phyloP scores from a whole-genome alignment of 2,329 filamentous ascomycete genomes.

The Penicillium griseofulvum region DNA sequence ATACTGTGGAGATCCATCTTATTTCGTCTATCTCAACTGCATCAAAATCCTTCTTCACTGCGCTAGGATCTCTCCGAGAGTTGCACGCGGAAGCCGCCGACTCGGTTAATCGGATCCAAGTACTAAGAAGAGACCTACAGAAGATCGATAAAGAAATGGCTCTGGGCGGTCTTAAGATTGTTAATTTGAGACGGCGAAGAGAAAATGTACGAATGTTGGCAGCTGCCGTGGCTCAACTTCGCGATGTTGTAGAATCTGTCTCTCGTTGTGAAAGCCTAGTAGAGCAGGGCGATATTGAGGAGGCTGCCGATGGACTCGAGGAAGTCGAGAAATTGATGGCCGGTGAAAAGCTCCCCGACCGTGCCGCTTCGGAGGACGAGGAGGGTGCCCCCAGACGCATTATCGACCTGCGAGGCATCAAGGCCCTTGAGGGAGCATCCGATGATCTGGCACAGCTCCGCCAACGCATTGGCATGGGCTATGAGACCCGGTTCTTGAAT shows the following conservation, averaged over 20 bases:
- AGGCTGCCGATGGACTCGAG: conserved; percentile 74
- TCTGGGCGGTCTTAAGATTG: conserved; percentile 76
- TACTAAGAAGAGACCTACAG: conserved; percentile 72
- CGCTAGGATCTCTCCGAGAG: conserved; percentile 83
- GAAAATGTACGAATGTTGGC: conserved; percentile 83
- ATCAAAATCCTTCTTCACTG: conserved; percentile 94
- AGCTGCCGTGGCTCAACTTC: conserved; percentile 78
- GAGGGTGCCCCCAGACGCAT: conserved; percentile 32
- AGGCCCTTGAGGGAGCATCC: conserved; percentile 75
- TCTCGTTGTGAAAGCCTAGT: conserved; percentile 75
- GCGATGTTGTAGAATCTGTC: conserved; percentile 72
- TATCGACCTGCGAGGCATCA: conserved; percentile 73
- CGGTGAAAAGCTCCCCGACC: conserved; percentile 57
- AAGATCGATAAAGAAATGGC: conserved; percentile 85
- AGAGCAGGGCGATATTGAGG: conserved; percentile 77
- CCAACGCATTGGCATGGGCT: conserved; percentile 79
- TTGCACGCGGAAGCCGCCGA: conserved; percentile 89
- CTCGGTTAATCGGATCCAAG: conserved; percentile 82
- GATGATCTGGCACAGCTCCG: conserved; percentile 74
- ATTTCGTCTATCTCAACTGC: conserved; percentile 95
- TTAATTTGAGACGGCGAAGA: conserved; percentile 74
- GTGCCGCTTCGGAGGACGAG: conserved; percentile 26
- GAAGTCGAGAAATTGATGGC: conserved; percentile 75
- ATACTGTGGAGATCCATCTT: conserved; percentile 94
- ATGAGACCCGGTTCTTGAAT: conserved; percentile 75